Conservation (phyloP, 345 rosid genomes). For the Tarenaya hassleriana region DNA sequence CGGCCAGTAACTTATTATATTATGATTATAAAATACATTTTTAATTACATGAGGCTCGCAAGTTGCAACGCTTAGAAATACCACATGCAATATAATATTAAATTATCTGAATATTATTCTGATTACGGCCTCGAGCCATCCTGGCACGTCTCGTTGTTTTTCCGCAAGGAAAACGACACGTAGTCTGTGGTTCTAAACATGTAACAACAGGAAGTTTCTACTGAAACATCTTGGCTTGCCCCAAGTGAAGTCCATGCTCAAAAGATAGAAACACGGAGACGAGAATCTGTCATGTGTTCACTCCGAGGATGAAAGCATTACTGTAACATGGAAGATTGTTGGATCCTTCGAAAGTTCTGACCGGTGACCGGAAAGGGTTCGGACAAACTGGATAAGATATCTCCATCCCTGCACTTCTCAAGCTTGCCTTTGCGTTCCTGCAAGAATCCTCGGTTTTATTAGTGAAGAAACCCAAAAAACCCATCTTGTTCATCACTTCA, state of each 20-base stretch:
- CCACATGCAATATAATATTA: no score
- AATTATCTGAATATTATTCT: no score
- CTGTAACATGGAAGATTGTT: neutral
- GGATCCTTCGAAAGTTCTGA: constrained; percentile 15
- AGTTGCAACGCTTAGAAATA: no score
- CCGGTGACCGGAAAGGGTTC: constrained; percentile 2
- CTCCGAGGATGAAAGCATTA: neutral
- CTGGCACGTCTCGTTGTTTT: no score
- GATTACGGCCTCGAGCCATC: no score
- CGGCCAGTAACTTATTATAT: no score
- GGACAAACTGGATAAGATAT: neutral
- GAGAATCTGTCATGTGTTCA: neutral
- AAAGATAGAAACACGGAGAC: neutral
- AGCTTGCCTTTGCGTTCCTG: constrained; percentile 37
- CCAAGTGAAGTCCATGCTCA: neutral
- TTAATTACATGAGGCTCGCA: no score
- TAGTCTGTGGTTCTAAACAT: no score
- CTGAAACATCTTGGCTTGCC: no score
- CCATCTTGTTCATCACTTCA: constrained; percentile 33
- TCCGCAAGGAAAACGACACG: no score
- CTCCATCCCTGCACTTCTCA: constrained; percentile 36
- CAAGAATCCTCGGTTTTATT: constrained; percentile 48
- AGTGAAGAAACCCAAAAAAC: constrained; percentile 42
- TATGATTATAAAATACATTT: no score
- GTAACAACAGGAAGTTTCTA: no score